Percentiles rank a stretch among this genome's conserved stretches.
These are phyloP conservation scores for Hygrophorus russula DNA, from an alignment of 768 basidiomycete genomes.

Conservation along the genomic window DNA sequence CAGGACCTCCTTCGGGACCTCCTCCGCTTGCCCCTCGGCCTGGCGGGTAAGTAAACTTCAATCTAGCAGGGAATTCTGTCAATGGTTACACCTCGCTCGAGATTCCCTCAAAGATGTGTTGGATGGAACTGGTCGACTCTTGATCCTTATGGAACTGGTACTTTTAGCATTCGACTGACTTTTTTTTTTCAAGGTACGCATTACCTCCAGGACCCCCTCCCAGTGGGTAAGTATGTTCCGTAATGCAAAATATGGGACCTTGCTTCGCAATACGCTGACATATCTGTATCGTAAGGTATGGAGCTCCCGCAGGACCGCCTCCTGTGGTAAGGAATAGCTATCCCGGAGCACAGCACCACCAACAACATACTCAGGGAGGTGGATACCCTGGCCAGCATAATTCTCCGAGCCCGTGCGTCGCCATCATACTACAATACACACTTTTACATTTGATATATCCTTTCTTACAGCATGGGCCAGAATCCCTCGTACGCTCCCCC, in stretches of 20 bases:
- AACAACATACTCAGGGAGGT: conserved; percentile 17
- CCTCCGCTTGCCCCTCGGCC: too few relatives aligned
- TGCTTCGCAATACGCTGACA: neutral
- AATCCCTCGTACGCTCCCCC: conserved; percentile 18
- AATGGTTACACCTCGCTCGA: too few relatives aligned
- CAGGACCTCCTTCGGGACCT: too few relatives aligned
- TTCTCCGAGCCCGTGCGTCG: conserved; percentile 9
- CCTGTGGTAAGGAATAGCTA: conserved; percentile 23
- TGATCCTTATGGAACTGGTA: too few relatives aligned
- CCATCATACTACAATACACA: neutral
- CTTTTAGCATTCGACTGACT: neutral
- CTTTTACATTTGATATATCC: neutral
- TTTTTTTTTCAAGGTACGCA: conserved; percentile 14
- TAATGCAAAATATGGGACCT: neutral
- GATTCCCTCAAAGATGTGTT: too few relatives aligned
- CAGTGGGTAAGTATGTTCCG: neutral
- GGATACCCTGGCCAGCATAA: conserved; percentile 20
- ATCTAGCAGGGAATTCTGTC: too few relatives aligned
- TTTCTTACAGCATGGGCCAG: conserved; percentile 6
- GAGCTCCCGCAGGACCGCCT: conserved; percentile 12
- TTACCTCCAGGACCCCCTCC: conserved; percentile 25
- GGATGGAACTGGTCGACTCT: too few relatives aligned
- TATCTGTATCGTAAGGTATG: conserved; percentile 9
- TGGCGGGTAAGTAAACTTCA: too few relatives aligned
- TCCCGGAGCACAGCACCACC: conserved; percentile 33